Evolutionary conservation across 1,284 basidiomycete species (phyloP).

Genomic region (Porphyrellus sp.): DNA sequence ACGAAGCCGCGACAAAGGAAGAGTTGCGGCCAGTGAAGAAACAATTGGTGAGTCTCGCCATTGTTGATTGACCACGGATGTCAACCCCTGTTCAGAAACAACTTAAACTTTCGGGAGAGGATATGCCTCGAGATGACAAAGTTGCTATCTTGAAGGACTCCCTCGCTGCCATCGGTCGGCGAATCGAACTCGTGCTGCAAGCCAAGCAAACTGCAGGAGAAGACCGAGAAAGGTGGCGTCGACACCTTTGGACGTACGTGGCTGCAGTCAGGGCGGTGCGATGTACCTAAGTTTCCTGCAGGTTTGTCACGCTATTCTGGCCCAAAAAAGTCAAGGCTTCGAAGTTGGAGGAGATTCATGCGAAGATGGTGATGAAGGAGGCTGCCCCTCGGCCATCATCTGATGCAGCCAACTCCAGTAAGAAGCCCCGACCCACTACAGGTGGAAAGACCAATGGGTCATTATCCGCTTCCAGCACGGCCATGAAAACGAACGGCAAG

Average conservation of each 20-base stretch:
- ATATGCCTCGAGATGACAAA: conserved; percentile 92
- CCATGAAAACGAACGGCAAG: conserved; percentile 38
- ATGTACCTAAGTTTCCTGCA: conserved; percentile 32
- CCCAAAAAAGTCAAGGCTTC: conserved; percentile 92
- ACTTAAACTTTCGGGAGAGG: conserved; percentile 88
- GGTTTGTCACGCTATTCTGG: conserved; percentile 95
- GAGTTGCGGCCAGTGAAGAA: conserved; percentile 95
- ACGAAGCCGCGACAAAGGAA: conserved; percentile 93
- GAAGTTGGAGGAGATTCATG: conserved; percentile 89
- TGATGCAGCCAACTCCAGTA: conserved; percentile 39
- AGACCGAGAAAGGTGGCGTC: conserved; percentile 82
- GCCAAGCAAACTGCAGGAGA: conserved; percentile 74
- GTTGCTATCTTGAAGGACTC: conserved; percentile 95
- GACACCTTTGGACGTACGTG: conserved; percentile 94
- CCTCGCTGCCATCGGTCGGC: conserved; percentile 87
- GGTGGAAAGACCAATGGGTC: conserved; percentile 50
- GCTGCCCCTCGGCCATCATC: conserved; percentile 50
- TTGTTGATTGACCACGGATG: not conserved
- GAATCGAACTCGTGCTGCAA: conserved; percentile 84
- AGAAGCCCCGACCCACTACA: conserved; percentile 52
- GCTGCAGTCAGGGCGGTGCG: not conserved
- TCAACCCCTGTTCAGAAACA: conserved; percentile 67
- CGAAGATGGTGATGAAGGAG: conserved; percentile 89
- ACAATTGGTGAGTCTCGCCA: conserved; percentile 67
- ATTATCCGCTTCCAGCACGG: conserved; percentile 30